Evolutionary conservation across 2,329 filamentous ascomycete species (phyloP).

Genomic region (Colletotrichum tabaci): DNA sequence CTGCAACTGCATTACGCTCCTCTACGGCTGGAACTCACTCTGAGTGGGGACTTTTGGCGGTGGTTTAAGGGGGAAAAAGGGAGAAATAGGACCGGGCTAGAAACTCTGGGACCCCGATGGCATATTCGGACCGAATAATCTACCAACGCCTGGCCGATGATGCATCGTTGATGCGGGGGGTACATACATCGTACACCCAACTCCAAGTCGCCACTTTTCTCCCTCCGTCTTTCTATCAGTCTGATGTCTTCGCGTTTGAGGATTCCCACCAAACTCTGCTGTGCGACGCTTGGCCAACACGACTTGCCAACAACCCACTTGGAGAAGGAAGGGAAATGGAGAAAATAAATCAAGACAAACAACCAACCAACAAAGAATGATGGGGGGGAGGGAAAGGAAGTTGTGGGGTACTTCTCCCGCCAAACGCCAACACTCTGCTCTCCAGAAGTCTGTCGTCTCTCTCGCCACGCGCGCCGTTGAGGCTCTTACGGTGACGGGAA

Average conservation of each 20-base stretch:
- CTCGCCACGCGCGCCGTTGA: neutral
- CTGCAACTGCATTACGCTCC: neutral
- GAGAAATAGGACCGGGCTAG: neutral
- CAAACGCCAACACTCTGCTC: neutral
- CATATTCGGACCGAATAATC: conserved; percentile 33
- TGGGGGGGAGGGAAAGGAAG: neutral
- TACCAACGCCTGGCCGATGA: conserved; percentile 1
- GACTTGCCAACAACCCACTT: too few relatives aligned
- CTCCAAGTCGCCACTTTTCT: conserved; percentile 22
- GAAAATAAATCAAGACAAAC: neutral
- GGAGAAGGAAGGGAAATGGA: neutral
- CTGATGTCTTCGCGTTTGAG: conserved; percentile 22
- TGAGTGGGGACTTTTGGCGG: neutral
- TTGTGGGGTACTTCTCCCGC: neutral
- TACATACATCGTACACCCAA: neutral
- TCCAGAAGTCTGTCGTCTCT: neutral
- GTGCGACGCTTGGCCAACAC: neutral
- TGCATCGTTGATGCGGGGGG: conserved; percentile 26
- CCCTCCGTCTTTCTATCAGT: conserved; percentile 11
- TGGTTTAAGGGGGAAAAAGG: neutral
- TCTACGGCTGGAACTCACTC: neutral
- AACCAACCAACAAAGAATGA: neutral
- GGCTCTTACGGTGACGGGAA: conserved; percentile 25
- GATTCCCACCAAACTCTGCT: neutral
- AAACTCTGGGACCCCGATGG: neutral